Percentiles rank a stretch among this genome's conserved stretches.
phyloP scores from a whole-genome alignment of 805 yeast species.

The Teunomyces stri region DNA sequence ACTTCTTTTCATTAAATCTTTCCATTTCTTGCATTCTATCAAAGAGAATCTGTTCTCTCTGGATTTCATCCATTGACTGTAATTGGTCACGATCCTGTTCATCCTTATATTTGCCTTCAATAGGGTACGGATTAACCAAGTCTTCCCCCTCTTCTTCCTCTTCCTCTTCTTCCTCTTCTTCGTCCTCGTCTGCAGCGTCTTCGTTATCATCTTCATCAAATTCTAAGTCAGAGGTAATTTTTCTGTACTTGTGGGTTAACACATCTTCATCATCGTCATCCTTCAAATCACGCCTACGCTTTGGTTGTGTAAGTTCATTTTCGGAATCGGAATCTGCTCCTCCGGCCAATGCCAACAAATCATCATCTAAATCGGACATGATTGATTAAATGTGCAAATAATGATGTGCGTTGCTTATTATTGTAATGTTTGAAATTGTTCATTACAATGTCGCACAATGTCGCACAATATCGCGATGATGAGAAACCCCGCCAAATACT shows the following conservation, averaged over 20 bases:
- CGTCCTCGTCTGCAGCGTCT: conserved; percentile 13
- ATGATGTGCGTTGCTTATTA: background rate
- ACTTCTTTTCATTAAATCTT: conserved; percentile 77
- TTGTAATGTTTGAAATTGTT: background rate
- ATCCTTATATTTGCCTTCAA: conserved; percentile 87
- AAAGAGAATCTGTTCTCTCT: conserved; percentile 85
- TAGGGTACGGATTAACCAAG: conserved; percentile 76
- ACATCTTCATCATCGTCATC: conserved; percentile 30
- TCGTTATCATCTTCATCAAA: conserved; percentile 19
- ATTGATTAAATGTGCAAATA: background rate
- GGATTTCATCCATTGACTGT: conserved; percentile 82
- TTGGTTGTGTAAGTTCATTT: conserved; percentile 13
- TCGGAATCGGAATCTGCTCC: conserved; percentile 38
- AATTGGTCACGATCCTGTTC: conserved; percentile 67
- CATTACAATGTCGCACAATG: conserved; percentile 2
- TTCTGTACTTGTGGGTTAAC: conserved; percentile 29
- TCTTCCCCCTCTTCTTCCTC: conserved; percentile 38
- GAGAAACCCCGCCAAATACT: background rate
- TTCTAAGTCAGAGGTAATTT: conserved; percentile 12
- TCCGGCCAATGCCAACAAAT: conserved; percentile 85
- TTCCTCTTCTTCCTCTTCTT: conserved; percentile 28
- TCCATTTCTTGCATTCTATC: conserved; percentile 94
- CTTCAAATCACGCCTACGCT: conserved; percentile 17
- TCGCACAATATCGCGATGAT: background rate
- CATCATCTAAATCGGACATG: conserved; percentile 91